Base-by-base conservation (phyloP, 1,284 basidiomycete species). In the Laetiporus sulphureus region DNA sequence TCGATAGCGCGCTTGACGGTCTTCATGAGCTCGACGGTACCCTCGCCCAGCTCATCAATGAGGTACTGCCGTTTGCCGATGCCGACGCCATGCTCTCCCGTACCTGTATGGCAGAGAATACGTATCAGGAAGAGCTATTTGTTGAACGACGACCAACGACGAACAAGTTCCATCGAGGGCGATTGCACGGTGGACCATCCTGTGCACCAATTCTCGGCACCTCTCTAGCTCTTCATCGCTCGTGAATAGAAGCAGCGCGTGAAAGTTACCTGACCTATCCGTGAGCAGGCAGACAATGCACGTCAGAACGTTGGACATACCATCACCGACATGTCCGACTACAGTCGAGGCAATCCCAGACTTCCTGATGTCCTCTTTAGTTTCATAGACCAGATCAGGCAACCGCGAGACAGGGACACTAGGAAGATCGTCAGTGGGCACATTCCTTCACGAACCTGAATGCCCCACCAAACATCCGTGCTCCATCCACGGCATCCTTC, bases 31-130 rank as follows among this genome's bases (percentile, higher is more conserved):
- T 77, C 73, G 11, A 93, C 84, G 0, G 91, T 95, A 0, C 85
- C 88, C 30, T 70, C 67, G 0, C 91, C 91, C 0, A 95, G 72
- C 58, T 94, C 91, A 43, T 79, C 72, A 27, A 77, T 69, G 23
- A 94, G 70, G 49, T 76, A 87, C 46, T 78, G 73, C 48, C 74
- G 78, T 68, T 92, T 92, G 11, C 87, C 89, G n/a, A 91, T 66
- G 0, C 91, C 91, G 6, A 94, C 87, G 1, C 91, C 91, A 57
- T 93, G 91, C 58, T 93, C 91, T 8, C 91, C 90, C 0, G 83
- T 84, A 54, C 79, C 76, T 81, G 41, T 5, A 27, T 15, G 15
- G 20, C 22, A 40, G 21, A 7, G 32, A 29, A 5, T 40, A n/a
- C n/a, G n/a, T n/a, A n/a, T n/a, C n/a, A n/a, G n/a, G n/a, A n/a